These are phyloP conservation scores for Pichia sp. DNA, from an alignment of 1,139 yeast genomes.

Conservation along the genomic window DNA sequence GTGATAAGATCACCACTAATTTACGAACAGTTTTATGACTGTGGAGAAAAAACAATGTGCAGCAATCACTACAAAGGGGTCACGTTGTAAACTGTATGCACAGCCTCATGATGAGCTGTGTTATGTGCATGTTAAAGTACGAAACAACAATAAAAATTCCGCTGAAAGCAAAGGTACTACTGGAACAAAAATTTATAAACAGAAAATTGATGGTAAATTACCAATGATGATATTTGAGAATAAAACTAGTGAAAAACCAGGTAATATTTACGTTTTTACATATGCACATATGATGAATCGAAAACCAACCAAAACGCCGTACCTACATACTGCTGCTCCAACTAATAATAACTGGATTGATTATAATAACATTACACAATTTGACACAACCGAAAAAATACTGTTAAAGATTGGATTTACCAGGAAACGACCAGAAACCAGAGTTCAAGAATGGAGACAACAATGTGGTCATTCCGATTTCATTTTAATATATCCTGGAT, in stretches of 20 bases:
- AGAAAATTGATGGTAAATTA: neutral
- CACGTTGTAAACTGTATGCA: conserved; percentile 8
- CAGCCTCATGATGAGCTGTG: conserved; percentile 7
- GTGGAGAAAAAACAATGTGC: conserved; percentile 3
- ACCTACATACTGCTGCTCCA: conserved; percentile 28
- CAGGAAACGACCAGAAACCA: conserved; percentile 36
- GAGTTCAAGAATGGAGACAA: conserved; percentile 50
- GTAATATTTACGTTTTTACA: conserved; percentile 51
- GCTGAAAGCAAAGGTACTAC: neutral
- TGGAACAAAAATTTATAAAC: neutral
- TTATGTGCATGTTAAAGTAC: conserved; percentile 8
- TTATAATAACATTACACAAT: conserved; percentile 30
- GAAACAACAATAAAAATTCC: neutral
- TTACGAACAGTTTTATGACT: neutral
- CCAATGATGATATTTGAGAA: too few relatives aligned
- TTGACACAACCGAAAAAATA: conserved; percentile 37
- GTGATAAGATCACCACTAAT: neutral
- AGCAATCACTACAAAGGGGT: conserved; percentile 9
- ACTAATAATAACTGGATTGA: conserved; percentile 19
- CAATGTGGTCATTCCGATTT: conserved; percentile 44
- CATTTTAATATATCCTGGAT: conserved; percentile 32
- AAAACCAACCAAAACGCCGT: conserved; percentile 25
- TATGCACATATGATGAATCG: conserved; percentile 34
- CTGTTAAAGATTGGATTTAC: conserved; percentile 55
- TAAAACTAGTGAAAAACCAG: conserved; percentile 26